These are phyloP conservation scores for Coniochaeta sp. DNA, from an alignment of 2,329 filamentous ascomycete species.

Conservation along the genomic window DNA sequence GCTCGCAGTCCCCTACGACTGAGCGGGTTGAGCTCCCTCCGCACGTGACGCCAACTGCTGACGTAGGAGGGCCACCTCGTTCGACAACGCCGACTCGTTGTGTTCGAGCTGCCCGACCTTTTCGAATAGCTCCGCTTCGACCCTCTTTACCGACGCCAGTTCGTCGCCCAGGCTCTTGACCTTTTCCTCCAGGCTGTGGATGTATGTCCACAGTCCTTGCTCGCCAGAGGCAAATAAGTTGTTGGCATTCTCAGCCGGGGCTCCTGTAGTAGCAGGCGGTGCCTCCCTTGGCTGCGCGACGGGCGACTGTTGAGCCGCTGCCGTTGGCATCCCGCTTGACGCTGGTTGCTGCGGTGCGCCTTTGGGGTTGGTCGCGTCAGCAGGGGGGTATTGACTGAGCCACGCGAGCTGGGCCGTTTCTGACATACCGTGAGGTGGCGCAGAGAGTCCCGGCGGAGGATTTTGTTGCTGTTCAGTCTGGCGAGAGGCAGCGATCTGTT, in stretches of 20 bases:
- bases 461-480: conserved; percentile 10
- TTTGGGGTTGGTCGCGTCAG: conserved; percentile 28
- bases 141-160: conserved; percentile 9
- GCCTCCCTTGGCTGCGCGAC: conserved; percentile 19
- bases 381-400: conserved; percentile 20
- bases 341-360: conserved; percentile 21
- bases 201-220: conserved; percentile 63
- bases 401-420: conserved; percentile 20
- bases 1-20: neutral
- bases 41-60: conserved; percentile 9
- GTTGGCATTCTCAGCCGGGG: conserved; percentile 44
- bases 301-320: conserved; percentile 6
- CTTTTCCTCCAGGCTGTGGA: conserved; percentile 61
- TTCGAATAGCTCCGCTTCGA: conserved; percentile 14
- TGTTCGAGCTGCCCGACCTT: conserved; percentile 15
- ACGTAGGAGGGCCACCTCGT: conserved; percentile 13
- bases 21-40: neutral
- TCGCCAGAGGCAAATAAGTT: conserved; percentile 60
- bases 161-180: conserved; percentile 18
- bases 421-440: conserved; percentile 26
- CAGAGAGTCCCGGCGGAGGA: conserved; percentile 13
- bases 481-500: conserved; percentile 42
- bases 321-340: conserved; percentile 6
- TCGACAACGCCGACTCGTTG: conserved; percentile 12
- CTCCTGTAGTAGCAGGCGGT: conserved; percentile 31